These are phyloP conservation scores for Microbotryum silenes-acaulis DNA, from an alignment of 1,284 basidiomycete species.

Conservation along the genomic window DNA sequence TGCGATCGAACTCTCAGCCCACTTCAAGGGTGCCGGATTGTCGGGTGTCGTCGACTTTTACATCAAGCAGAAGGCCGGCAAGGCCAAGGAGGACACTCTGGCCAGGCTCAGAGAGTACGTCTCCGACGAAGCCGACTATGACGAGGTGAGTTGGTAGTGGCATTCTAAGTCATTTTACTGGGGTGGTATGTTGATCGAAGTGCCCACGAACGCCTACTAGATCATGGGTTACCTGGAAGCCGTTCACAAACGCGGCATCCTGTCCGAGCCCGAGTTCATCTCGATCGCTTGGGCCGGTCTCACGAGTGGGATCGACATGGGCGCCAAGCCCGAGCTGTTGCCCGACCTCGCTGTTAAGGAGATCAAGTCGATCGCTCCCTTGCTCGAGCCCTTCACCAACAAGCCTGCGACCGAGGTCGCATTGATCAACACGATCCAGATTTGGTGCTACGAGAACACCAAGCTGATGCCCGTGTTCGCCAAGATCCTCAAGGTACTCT, in stretches of 20 bases:
- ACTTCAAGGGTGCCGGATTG: slow-evolving; percentile 73
- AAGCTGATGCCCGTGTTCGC: slow-evolving; percentile 88
- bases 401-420: slow-evolving; percentile 82
- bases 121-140: slow-evolving; percentile 45
- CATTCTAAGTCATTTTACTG: too few species aligned
- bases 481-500: slow-evolving; percentile 85
- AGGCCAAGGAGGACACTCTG: slow-evolving; percentile 51
- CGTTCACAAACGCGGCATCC: slow-evolving; percentile 44
- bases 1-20: slow-evolving; percentile 63
- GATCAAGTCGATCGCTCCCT: slow-evolving; percentile 52
- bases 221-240: slow-evolving; percentile 64
- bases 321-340: slow-evolving; percentile 77
- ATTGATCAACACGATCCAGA: slow-evolving; percentile 85
- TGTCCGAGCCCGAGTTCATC: slow-evolving; percentile 74
- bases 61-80: slow-evolving; percentile 72
- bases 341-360: slow-evolving; percentile 75
- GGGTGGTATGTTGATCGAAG: not conserved
- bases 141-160: slow-evolving; percentile 49
- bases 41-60: slow-evolving; percentile 81
- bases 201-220: slow-evolving; percentile 42
- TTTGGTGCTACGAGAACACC: slow-evolving; percentile 90
- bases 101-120: slow-evolving; percentile 52
- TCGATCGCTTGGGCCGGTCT: slow-evolving; percentile 86
- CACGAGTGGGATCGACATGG: slow-evolving; percentile 78
- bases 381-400: slow-evolving; percentile 80